Conservation (phyloP, 2,329 filamentous ascomycete genomes). For the Fusarium torreyae region DNA sequence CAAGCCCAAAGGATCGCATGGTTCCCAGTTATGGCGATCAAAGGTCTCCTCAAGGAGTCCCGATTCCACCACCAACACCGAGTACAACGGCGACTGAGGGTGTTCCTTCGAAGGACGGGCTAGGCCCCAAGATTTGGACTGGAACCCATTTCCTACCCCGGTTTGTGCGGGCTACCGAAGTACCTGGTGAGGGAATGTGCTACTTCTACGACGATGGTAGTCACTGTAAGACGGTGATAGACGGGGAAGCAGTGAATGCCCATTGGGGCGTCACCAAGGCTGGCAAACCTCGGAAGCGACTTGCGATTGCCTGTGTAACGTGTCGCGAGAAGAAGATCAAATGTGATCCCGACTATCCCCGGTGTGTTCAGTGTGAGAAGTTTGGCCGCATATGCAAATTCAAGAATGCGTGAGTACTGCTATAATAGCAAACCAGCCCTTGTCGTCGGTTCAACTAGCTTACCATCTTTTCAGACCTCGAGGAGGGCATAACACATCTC, state of each 20-base stretch:
- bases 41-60: slow-evolving; percentile 41
- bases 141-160: slow-evolving; percentile 77
- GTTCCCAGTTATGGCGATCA: slow-evolving; percentile 49
- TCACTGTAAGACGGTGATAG: slow-evolving; percentile 85
- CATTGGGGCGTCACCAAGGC: slow-evolving; percentile 96
- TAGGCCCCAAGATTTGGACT: slow-evolving; percentile 79
- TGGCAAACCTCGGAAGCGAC: slow-evolving; percentile 90
- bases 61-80: slow-evolving; percentile 52
- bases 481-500: slow-evolving; percentile 71
- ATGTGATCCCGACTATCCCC: slow-evolving; percentile 89
- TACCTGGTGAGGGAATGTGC: slow-evolving; percentile 84
- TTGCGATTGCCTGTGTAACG: slow-evolving; percentile 93
- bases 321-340: slow-evolving; percentile 99
- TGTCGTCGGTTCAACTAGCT: slow-evolving; percentile 4
- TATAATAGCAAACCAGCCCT: slow-evolving; percentile 26
- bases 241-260: slow-evolving; percentile 89
- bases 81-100: slow-evolving; percentile 58
- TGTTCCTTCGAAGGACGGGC: slow-evolving; percentile 68
- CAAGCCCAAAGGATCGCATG: slow-evolving; percentile 55
- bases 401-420: slow-evolving; percentile 82
- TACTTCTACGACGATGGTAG: slow-evolving; percentile 90
- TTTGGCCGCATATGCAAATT: slow-evolving; percentile 89
- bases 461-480: slow-evolving; percentile 62
- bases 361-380: slow-evolving; percentile 93
- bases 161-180: slow-evolving; percentile 74